Evolutionary conservation across 306 rosid species (phyloP), one percentile per base, ranked within the genome.

Genomic region (Malus asiatica): DNA sequence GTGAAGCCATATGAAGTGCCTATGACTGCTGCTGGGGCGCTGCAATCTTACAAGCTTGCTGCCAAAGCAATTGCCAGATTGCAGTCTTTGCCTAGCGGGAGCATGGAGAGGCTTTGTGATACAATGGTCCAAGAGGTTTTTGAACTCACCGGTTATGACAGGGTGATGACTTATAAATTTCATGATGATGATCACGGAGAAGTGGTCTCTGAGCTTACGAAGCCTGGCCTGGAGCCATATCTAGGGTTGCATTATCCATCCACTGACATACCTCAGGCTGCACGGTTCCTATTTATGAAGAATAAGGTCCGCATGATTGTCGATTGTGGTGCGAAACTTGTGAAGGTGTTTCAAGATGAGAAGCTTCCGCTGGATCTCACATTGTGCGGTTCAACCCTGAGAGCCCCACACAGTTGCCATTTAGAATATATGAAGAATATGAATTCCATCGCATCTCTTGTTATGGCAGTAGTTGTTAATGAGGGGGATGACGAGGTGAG

Each of bases 91-190:
- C 90, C 98, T 42, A 92, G 96, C 76, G 98, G 98, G 52, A 90
- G 92, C 84, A 86, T 95, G 92, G 92, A 87, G 64, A 84, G 96
- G 83, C 92, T 95, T 62, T 95, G 98, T 80, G 96, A 92, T 78
- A 83, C 97, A 15, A 92, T 95, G 98, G 97, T 89, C 52, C 96
- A 95, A 78, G 97, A 92, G 81, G 98, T 95, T 79, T 92, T 90
- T 84, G 98, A 95, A 32, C 93, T 95, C 78, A 92, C 97, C 2
- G 98, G 97, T 44, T 95, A 95, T 84, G 98, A 95, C 83, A 88
- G 98, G 91, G 98, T 95, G 79, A 95, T 95, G 98, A 96, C 91
- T 70, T 95, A 95, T 88, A 95, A 95, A 77, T 95, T 95, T 81
- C 98, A 95, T 35, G 98, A 95, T 68, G 98, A 95, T 77, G 97